Evolutionary conservation across 768 basidiomycete species (phyloP), one percentile per base, ranked within the genome.

Genomic region (Lactarius quietus): DNA sequence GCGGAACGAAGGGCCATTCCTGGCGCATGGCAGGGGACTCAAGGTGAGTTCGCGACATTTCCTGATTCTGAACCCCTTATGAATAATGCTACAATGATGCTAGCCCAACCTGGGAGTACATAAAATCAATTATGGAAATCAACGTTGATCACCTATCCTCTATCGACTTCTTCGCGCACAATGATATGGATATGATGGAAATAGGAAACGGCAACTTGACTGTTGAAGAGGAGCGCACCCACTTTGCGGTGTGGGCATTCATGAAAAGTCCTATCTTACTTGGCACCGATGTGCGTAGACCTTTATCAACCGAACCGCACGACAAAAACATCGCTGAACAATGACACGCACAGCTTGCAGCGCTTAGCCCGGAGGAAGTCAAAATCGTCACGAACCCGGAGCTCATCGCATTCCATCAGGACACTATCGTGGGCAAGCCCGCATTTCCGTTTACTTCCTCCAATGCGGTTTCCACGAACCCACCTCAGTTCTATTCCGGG

Each of bases 151-250:
- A 81, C 67, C 68, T 82, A 20, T 73, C 77, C 20, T 74, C 76
- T 23, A 74, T 81, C 66, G 74, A 80, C 59, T 85, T 84, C 69
- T 78, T 72, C 45, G 75, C 78, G 0, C 83, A 84, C 68, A 83
- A 84, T 63, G 84, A 85, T 64, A 84, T 84, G 83, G 83, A 84
- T 70, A 84, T 84, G 83, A 80, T 81, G 78, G 78, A 81, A 57
- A 68, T 72, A 28, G 80, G 83, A 38, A 85, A 85, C 67, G 84
- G 84, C 4, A 75, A 72, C 39, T 72, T 84, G 23, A 82, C 81
- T 2, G 74, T 81, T 29, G 71, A 80, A 64, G 83, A 85, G 66
- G 76, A 84, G 53, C 78, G 83, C 7, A 83, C 83, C 10, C 84
- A 85, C 73, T 84, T 85, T 63, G 82, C 83, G n/a, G 81, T 78